Evolutionary conservation across 495 filamentous ascomycete species (phyloP).

Genomic region (Penicillium robsamsonii): DNA sequence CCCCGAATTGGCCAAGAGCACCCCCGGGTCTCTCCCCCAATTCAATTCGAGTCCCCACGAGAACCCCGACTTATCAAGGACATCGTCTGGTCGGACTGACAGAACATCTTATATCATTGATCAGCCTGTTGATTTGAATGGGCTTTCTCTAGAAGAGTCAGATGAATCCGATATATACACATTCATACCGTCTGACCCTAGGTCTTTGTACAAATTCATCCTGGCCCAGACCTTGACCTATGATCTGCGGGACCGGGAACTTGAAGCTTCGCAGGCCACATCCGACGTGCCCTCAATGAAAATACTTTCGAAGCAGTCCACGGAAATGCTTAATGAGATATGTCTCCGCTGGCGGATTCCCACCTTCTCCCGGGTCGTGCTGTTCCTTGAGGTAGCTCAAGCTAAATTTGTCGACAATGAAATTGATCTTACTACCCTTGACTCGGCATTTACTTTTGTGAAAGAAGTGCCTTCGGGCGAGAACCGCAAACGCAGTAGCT

Average conservation of each 20-base stretch:
- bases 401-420: conserved; percentile 86
- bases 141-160: conserved; percentile 54
- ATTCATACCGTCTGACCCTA: conserved; percentile 85
- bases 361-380: conserved; percentile 70
- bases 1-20: conserved; percentile 77
- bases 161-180: conserved; percentile 65
- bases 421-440: conserved; percentile 74
- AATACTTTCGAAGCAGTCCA: conserved; percentile 76
- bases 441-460: conserved; percentile 74
- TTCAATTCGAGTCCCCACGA: conserved; percentile 46
- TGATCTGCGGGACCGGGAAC: conserved; percentile 58
- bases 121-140: conserved; percentile 72
- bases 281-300: conserved; percentile 55
- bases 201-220: conserved; percentile 76
- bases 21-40: conserved; percentile 50
- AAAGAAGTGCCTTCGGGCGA: conserved; percentile 64
- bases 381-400: conserved; percentile 81
- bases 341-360: conserved; percentile 89
- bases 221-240: conserved; percentile 69
- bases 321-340: conserved; percentile 80
- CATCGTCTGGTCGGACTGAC: conserved; percentile 43
- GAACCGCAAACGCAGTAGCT: conserved; percentile 46
- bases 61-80: conserved; percentile 55
- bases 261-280: conserved; percentile 52
- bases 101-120: conserved; percentile 67